Base-by-base conservation (phyloP, 768 basidiomycete genomes). In the Tulasnella sp. region DNA sequence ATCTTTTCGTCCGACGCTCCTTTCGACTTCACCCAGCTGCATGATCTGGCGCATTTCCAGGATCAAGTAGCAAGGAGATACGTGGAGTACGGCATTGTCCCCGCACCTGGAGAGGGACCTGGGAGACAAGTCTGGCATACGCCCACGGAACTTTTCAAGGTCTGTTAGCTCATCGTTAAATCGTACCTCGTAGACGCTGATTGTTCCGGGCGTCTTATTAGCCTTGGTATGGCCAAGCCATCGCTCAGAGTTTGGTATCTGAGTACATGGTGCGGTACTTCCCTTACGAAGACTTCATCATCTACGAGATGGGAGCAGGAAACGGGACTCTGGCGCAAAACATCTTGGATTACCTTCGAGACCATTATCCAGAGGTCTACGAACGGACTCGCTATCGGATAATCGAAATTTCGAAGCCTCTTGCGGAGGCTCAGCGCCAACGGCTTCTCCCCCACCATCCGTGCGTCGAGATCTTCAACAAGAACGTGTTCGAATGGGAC, bases 111-210 rank as follows among this genome's bases (percentile, higher is more conserved):
- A 42, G 90, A 92, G 83, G 89, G 77, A 18, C 92, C 93, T 31
- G 95, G 96, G 8, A 90, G 91, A 84, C 97, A 99, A 87, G 88
- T 99, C 78, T 99, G 98, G 98, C 98, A 99, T 86, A 99, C 98
- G 1, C 98, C 98, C 0, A 97, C 96, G 0, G 98, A 99, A 84
- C 86, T 99, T 42, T 98, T 99, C 89, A 96, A 97, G 91, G 98
- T 97, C 84, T 76, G 89, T 22, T 54, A 41, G 50, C 77, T 50
- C 18, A 42, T 37, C n/a, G 41, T 44, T 18, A 8, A 18, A 44
- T 40, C 42, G 34, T 5, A 22, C 22, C 34, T 74, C 37, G 34
- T 37, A 24, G 40, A 79, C 18, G 37, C 69, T 79, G 34, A 79
- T 72, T 20, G 31, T 69, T 46, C 31, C 22, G 11, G 24, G 12